A percentile compares a stretch with the other conserved stretches of the same genome.
Evolutionary conservation across 768 basidiomycete genomes (phyloP).

Genomic region (Trichaptum fuscoviolaceum): DNA sequence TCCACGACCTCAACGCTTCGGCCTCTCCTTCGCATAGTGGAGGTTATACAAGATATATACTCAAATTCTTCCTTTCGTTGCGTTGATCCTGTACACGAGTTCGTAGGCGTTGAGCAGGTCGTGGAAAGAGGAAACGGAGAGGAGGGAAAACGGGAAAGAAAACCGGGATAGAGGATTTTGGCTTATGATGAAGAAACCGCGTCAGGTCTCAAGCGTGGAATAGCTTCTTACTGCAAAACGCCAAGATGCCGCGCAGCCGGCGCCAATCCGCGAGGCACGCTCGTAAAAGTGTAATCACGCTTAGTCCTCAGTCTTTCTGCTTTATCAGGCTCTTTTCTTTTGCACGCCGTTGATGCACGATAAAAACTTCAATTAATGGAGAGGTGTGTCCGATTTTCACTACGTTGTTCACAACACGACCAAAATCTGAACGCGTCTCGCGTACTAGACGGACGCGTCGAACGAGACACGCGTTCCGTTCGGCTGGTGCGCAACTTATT

Average conservation of each 20-base stretch:
- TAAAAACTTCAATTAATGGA: not conserved
- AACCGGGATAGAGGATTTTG: not conserved
- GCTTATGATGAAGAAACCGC: not conserved
- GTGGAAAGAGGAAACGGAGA: not conserved
- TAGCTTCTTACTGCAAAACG: not conserved
- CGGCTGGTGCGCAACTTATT: not conserved
- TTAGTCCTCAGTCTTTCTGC: not conserved
- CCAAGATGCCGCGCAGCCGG: not conserved
- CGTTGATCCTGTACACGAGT: not conserved
- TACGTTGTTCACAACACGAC: not conserved
- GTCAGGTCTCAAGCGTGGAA: not conserved
- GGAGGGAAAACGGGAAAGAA: not conserved
- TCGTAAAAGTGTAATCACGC: not conserved
- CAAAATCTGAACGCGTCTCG: not conserved
- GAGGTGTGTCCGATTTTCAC: too few relatives aligned
- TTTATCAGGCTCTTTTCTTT: not conserved
- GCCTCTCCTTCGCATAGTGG: not conserved
- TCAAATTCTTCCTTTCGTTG: not conserved
- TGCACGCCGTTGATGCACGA: not conserved
- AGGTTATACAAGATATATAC: not conserved
- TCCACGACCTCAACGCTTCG: constrained; percentile 57
- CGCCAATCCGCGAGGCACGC: not conserved
- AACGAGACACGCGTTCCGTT: not conserved
- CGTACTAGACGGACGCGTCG: not conserved
- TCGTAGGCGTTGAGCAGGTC: not conserved